phyloP scores from a whole-genome alignment of 495 filamentous ascomycete genomes.

The Podospora appendiculata region DNA sequence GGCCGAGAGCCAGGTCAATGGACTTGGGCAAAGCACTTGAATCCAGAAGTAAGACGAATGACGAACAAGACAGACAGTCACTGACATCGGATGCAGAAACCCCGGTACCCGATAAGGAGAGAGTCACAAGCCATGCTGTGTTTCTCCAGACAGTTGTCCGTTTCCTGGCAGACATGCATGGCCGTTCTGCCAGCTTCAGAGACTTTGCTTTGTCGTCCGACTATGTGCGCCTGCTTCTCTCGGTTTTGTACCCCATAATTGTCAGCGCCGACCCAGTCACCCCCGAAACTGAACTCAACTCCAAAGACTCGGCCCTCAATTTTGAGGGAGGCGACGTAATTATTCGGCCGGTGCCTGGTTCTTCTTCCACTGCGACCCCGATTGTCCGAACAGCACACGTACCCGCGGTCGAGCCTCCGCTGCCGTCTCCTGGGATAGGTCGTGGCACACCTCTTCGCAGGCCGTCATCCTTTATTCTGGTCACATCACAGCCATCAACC shows the following conservation, averaged over 20 bases:
- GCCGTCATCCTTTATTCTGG: slow-evolving; percentile 82
- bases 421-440: slow-evolving; percentile 29
- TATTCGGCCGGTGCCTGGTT: slow-evolving; percentile 62
- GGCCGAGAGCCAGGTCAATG: slow-evolving; percentile 39
- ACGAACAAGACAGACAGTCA: not conserved
- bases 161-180: slow-evolving; percentile 71
- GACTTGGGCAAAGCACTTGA: slow-evolving; percentile 42
- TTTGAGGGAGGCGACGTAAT: slow-evolving; percentile 83
- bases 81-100: slow-evolving; percentile 20
- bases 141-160: slow-evolving; percentile 67
- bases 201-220: slow-evolving; percentile 72
- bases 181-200: slow-evolving; percentile 62
- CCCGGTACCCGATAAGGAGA: slow-evolving; percentile 35
- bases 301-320: slow-evolving; percentile 65
- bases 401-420: slow-evolving; percentile 36
- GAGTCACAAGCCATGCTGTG: slow-evolving; percentile 39
- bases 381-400: slow-evolving; percentile 65
- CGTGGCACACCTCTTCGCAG: slow-evolving; percentile 54
- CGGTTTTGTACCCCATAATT: slow-evolving; percentile 74
- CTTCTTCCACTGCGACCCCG: slow-evolving; percentile 41
- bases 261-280: slow-evolving; percentile 75
- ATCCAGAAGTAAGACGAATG: slow-evolving; percentile 35
- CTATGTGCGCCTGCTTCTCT: slow-evolving; percentile 71
- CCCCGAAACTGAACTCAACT: slow-evolving; percentile 75
- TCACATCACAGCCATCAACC: slow-evolving; percentile 58